Base-by-base conservation (phyloP, 2,329 filamentous ascomycete genomes). In the Fusarium ambrosium region DNA sequence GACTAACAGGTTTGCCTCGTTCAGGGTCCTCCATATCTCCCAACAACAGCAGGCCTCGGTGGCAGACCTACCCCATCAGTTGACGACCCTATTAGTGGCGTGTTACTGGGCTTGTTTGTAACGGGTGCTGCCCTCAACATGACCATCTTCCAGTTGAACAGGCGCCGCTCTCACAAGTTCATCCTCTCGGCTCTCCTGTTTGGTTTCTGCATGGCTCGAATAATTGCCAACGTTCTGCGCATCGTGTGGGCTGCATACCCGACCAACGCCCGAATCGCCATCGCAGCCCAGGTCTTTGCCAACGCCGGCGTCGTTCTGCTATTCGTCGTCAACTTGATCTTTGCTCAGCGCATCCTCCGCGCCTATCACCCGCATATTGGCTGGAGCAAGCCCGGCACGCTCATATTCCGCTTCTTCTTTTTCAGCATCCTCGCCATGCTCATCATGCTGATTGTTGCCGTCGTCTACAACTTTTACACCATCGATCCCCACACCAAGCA, bases 251-350 rank as follows among this genome's bases (percentile, higher is more conserved):
- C 87, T 27, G 82, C 82, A 43, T 75, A 82, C 37, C 85, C 86
- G 1, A 73, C 53, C 64, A 81, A 85, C 76, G 69, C 83, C 62
- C 76, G 80, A 65, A 75, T 90, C 66, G 86, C 85, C 77, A 87
- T 91, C 69, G 90, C 92, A 9, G 90, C 93, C 4, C 87, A 87
- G 73, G 89, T 97, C 79, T 91, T 97, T 77, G 89, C 94, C 67
- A 90, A 91, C 53, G 92, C 93, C 0, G 94, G 94, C 48, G 91
- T 95, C 18, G 81, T 97, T 37, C 82, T 97, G 9, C 85, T 97
- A 29, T 96, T 94, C 82, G 84, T 96, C 77, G 85, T 95, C 82
- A 97, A 97, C 83, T 84, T 97, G 48, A 84, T 97, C 78, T 94
- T 95, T 79, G 84, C 92, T 0, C 93, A 95, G 82, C 91, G 95